A percentile compares a stretch with the other conserved stretches of the same genome.
These are phyloP conservation scores for Globisporangium spiculum DNA, from an alignment of 352 stramenopile species.

Conservation along the genomic window DNA sequence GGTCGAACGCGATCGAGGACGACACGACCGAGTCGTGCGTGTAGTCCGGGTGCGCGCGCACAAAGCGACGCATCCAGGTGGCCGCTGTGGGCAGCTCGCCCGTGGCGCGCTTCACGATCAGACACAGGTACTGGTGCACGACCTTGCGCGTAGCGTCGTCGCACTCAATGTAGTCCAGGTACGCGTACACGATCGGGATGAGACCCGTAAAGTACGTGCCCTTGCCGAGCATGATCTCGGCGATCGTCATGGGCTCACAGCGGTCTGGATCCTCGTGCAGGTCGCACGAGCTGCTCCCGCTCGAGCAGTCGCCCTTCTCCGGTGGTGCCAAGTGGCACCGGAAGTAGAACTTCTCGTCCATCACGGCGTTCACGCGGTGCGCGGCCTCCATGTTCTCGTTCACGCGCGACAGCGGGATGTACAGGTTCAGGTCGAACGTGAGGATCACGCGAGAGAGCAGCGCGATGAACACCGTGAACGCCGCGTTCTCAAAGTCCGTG, in stretches of 20 bases:
- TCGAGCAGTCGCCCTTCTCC: slow-evolving; percentile 63
- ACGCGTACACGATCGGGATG: slow-evolving; percentile 95
- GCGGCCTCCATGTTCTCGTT: slow-evolving; percentile 99
- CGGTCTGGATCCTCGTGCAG: slow-evolving; percentile 66
- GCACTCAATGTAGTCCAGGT: slow-evolving; percentile 97
- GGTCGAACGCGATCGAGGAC: slow-evolving; percentile 89
- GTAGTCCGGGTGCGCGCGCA: slow-evolving; percentile 94
- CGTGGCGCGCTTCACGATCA: slow-evolving; percentile 93
- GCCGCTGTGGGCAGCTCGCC: slow-evolving; percentile 96
- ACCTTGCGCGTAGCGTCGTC: slow-evolving; percentile 87
- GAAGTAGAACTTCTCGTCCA: slow-evolving; percentile 98
- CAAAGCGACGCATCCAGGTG: slow-evolving; percentile 96
- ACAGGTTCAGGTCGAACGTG: slow-evolving; percentile 99
- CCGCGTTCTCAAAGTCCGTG: slow-evolving; percentile 99
- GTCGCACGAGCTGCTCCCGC: slow-evolving; percentile 22
- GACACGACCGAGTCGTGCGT: slow-evolving; percentile 91
- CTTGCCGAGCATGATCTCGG: slow-evolving; percentile 96
- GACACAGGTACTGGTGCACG: slow-evolving; percentile 74
- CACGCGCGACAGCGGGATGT: slow-evolving; percentile 97
- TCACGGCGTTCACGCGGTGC: slow-evolving; percentile 92
- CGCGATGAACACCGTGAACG: slow-evolving; percentile 98
- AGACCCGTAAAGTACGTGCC: slow-evolving; percentile 96
- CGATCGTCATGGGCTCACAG: slow-evolving; percentile 96
- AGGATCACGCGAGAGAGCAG: slow-evolving; percentile 98
- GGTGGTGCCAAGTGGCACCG: slow-evolving; percentile 92